phyloP scores from a whole-genome alignment of 306 rosid species.

The Inga oerstediana region DNA sequence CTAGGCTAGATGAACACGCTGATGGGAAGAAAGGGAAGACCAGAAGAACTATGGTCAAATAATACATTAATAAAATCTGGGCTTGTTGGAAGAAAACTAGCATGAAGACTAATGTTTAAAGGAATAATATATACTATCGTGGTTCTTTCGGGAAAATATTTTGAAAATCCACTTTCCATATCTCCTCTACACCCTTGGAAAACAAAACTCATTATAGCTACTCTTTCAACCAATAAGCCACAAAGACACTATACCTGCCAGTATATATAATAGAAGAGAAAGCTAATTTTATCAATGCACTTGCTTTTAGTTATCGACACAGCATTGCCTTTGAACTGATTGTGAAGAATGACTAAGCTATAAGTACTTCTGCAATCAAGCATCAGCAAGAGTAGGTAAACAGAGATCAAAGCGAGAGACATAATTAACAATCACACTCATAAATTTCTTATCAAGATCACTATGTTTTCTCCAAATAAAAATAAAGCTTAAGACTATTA shows the following conservation, averaged over 20 bases:
- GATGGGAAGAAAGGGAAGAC: slow-evolving; percentile 14
- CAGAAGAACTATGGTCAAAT: slow-evolving; percentile 14
- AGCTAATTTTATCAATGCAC: neutral
- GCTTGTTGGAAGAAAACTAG: slow-evolving; percentile 7
- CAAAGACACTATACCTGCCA: slow-evolving; percentile 26
- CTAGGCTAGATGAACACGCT: slow-evolving; percentile 41
- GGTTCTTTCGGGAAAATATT: slow-evolving; percentile 54
- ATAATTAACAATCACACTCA: slow-evolving; percentile 1
- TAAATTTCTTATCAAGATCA: neutral
- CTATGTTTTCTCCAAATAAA: neutral
- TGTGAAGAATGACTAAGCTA: neutral
- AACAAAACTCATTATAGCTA: slow-evolving; percentile 60
- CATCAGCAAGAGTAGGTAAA: neutral
- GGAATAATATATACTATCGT: slow-evolving; percentile 41
- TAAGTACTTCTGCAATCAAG: slow-evolving; percentile 22
- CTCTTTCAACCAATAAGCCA: slow-evolving; percentile 10
- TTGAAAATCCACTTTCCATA: slow-evolving; percentile 73
- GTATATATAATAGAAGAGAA: neutral
- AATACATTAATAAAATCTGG: neutral
- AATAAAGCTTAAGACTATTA: neutral
- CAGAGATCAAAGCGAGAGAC: neutral
- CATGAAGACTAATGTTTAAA: slow-evolving; percentile 2
- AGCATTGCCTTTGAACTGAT: neutral
- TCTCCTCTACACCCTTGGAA: slow-evolving; percentile 74
- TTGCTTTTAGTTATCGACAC: neutral